These are phyloP conservation scores for Thelephora aurantiotincta DNA, from an alignment of 768 basidiomycete species.

Conservation along the genomic window DNA sequence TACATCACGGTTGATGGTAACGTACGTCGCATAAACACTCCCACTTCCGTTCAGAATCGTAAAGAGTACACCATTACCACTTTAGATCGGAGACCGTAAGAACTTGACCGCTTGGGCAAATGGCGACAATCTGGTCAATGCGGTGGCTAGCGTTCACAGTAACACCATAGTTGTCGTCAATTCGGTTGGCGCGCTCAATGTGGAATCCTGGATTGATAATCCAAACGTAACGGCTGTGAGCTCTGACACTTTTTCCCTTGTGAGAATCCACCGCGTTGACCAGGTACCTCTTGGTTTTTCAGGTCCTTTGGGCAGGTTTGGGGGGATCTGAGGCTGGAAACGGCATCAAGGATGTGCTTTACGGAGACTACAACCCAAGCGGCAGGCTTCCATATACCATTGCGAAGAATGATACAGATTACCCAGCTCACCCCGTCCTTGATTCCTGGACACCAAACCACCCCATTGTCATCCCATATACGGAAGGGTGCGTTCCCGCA, in stretches of 20 bases:
- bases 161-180: constrained; percentile 65
- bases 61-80: background rate
- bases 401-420: constrained; percentile 30
- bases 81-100: constrained; percentile 20
- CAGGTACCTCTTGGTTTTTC: background rate
- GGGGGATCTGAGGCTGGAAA: constrained; percentile 38
- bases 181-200: constrained; percentile 23
- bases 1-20: constrained; percentile 76
- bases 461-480: constrained; percentile 20
- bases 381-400: constrained; percentile 40
- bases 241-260: background rate
- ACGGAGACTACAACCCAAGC: constrained; percentile 35
- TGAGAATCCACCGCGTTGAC: background rate
- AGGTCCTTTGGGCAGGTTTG: constrained; percentile 23
- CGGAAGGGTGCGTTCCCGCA: constrained; percentile 15
- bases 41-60: background rate
- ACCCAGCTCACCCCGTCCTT: constrained; percentile 19
- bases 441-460: constrained; percentile 9
- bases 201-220: constrained; percentile 33
- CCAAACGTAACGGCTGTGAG: constrained; percentile 34
- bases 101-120: constrained; percentile 66
- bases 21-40: constrained; percentile 11
- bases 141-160: constrained; percentile 51
- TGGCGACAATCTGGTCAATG: constrained; percentile 55
- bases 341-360: constrained; percentile 34